Conservation (phyloP, 2,329 filamentous ascomycete species). For the Paraphoma sp. region DNA sequence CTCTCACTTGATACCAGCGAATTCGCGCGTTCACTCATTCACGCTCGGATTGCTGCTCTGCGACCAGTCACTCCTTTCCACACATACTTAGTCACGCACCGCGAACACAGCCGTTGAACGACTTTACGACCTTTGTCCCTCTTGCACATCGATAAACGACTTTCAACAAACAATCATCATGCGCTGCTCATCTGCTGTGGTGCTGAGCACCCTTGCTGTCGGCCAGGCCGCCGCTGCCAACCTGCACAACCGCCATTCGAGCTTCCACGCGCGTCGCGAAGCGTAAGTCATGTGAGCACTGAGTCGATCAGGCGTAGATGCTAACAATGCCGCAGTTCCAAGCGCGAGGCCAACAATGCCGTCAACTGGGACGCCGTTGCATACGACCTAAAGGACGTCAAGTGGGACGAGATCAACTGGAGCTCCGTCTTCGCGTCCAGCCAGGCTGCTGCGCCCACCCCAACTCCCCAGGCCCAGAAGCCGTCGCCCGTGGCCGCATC, state of each 20-base stretch:
- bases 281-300: constrained; percentile 27
- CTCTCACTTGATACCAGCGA: constrained; percentile 32
- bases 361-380: constrained; percentile 41
- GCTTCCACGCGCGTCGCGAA: constrained; percentile 45
- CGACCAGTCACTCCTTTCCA: constrained; percentile 38
- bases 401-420: constrained; percentile 39
- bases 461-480: constrained; percentile 19
- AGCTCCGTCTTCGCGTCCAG: constrained; percentile 23
- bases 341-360: constrained; percentile 29
- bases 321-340: constrained; percentile 32
- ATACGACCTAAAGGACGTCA: constrained; percentile 33
- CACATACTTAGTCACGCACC: constrained; percentile 2
- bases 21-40: constrained; percentile 49
- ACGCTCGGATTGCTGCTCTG: constrained; percentile 38
- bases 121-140: constrained; percentile 27
- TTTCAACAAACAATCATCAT: constrained; percentile 27
- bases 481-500: not conserved
- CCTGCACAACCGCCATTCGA: constrained; percentile 40
- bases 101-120: constrained; percentile 29
- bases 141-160: constrained; percentile 8
- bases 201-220: constrained; percentile 46
- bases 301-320: not conserved
- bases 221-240: constrained; percentile 41
- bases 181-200: constrained; percentile 45
- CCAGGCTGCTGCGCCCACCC: constrained; percentile 5